phyloP scores from a whole-genome alignment of 768 basidiomycete species.

The Chlorophyllum brunneum region DNA sequence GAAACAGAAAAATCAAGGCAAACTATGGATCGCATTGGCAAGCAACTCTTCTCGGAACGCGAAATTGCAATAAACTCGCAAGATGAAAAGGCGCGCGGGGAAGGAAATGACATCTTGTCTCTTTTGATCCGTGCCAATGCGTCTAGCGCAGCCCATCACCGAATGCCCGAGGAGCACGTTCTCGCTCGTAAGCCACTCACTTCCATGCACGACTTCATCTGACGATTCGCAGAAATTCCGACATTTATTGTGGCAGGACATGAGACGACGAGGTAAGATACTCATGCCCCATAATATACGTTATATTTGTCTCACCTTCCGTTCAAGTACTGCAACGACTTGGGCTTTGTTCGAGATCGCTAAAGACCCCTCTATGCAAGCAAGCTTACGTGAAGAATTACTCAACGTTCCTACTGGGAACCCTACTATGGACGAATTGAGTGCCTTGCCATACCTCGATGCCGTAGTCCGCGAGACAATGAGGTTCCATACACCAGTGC shows the following conservation, averaged over 20 bases:
- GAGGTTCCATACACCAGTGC: constrained; percentile 51
- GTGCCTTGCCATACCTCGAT: constrained; percentile 64
- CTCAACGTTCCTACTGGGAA: constrained; percentile 44
- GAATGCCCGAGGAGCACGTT: constrained; percentile 63
- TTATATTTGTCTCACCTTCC: neutral
- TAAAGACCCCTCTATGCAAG: constrained; percentile 43
- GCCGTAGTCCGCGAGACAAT: constrained; percentile 55
- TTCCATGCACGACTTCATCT: neutral
- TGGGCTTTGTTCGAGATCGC: constrained; percentile 62
- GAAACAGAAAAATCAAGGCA: constrained; percentile 28
- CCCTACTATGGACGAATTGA: constrained; percentile 67
- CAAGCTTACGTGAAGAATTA: constrained; percentile 55
- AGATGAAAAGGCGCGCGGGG: constrained; percentile 24
- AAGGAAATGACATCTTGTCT: constrained; percentile 54
- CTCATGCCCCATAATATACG: no score
- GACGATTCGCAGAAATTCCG: constrained; percentile 43
- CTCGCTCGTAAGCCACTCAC: constrained; percentile 38
- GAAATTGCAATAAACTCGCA: constrained; percentile 33
- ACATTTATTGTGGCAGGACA: constrained; percentile 60
- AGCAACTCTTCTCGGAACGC: constrained; percentile 37
- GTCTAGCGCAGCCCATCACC: constrained; percentile 49
- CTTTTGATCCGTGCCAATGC: constrained; percentile 63
- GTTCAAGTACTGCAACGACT: constrained; percentile 34
- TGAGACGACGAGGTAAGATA: constrained; percentile 40
- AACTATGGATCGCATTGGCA: constrained; percentile 49